Evolutionary conservation across 495 filamentous ascomycete genomes (phyloP), one percentile per base, ranked within the genome.

Genomic region (Aspergillus ellipticus): DNA sequence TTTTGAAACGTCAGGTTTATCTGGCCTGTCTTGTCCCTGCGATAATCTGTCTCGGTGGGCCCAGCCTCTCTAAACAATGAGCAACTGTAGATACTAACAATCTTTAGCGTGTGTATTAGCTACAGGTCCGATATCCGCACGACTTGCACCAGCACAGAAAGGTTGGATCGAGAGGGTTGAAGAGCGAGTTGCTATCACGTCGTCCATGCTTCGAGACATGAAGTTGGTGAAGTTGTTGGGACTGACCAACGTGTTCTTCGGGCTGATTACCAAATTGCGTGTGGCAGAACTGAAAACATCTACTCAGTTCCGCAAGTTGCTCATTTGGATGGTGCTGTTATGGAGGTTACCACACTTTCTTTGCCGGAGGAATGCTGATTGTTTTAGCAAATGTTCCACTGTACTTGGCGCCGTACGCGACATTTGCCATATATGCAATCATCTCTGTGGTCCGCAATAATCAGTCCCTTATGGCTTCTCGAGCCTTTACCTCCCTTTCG

Each of bases 171-270:
- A 72, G 24, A 54, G 60, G 2, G 65, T 79, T 13, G 56, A 79
- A 49, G 53, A 56, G 19, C 52, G 76, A 9, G 33, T 79, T 13
- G 49, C 24, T 3, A 63, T 69, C 0, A 77, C 70, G 3, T 57
- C 70, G 4, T 54, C 48, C 19, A 67, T 78, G 66, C 60, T 79
- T 0, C 55, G 65, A 19, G 64, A 69, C 21, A 78, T 79, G 60
- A 74, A 75, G 51, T 56, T 62, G 11, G 64, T 80, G 28, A 75
- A 79, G 51, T 77, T 78, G 71, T 58, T 78, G 6, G 73, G 72
- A 0, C 51, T 76, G 0, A 49, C 54, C 1, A 49, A 51, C 0
- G 60, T 55, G 10, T 17, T 76, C 10, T 54, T 47, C 10, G 29
- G 39, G 8, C 37, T 29, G 13, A 39, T 69, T 1, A 49, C 42